phyloP scores from a whole-genome alignment of 805 yeast species.

The Dipodascopsis uninucleata region DNA sequence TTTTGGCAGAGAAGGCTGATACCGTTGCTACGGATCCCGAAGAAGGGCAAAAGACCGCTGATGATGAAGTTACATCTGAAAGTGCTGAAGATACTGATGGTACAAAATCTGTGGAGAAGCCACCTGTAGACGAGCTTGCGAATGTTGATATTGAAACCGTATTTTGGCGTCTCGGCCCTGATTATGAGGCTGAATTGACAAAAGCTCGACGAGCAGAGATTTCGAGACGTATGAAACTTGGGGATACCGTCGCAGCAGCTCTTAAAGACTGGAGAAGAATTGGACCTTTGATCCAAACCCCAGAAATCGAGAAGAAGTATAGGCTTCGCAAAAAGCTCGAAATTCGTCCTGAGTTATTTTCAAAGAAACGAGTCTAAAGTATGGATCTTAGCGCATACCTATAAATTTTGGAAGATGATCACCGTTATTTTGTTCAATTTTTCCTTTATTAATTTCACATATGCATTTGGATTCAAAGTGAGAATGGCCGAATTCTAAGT shows the following conservation, averaged over 20 bases:
- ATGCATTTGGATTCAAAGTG: too few relatives aligned
- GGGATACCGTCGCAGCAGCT: constrained; percentile 28
- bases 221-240: constrained; percentile 26
- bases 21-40: not conserved
- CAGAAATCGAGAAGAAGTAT: constrained; percentile 19
- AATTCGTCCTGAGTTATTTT: constrained; percentile 13
- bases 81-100: too few relatives aligned
- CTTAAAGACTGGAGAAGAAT: constrained; percentile 26
- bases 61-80: too few relatives aligned
- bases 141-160: constrained; percentile 16
- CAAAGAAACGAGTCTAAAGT: too few relatives aligned
- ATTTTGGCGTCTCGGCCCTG: constrained; percentile 20
- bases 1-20: constrained; percentile 3
- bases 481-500: too few relatives aligned
- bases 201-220: constrained; percentile 25
- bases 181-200: constrained; percentile 22
- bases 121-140: constrained; percentile 6
- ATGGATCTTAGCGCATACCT: too few relatives aligned
- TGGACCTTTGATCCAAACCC: constrained; percentile 22
- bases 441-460: too few relatives aligned
- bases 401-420: too few relatives aligned
- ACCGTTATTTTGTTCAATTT: too few relatives aligned
- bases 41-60: too few relatives aligned
- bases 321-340: constrained; percentile 23
- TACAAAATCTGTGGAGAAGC: not conserved